Conservation (phyloP, 352 stramenopile species). For the Blastocystis hominis region DNA sequence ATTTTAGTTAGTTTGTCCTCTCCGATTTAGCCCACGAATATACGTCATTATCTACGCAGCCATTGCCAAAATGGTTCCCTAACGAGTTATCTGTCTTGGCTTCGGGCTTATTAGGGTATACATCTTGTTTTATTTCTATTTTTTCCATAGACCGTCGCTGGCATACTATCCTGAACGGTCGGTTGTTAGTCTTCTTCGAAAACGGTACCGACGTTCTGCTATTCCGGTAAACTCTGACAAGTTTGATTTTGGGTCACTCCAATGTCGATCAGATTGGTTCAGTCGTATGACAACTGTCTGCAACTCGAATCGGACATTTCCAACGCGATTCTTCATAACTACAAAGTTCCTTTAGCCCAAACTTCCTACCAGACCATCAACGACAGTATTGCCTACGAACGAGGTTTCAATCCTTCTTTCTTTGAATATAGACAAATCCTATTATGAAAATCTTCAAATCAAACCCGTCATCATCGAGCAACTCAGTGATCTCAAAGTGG, state of each 20-base stretch:
- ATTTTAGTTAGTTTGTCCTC: constrained; percentile 25
- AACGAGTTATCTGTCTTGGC: neutral
- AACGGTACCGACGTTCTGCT: neutral
- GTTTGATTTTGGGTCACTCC: neutral
- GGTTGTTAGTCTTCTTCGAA: neutral
- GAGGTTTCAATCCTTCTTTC: neutral
- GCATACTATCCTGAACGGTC: constrained; percentile 9
- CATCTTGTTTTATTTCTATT: neutral
- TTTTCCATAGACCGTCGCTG: neutral
- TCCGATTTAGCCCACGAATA: constrained; percentile 1
- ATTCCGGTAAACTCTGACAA: neutral
- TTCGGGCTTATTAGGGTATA: neutral
- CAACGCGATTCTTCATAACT: neutral
- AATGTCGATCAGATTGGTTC: neutral
- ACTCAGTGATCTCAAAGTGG: neutral
- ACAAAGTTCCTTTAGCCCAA: neutral
- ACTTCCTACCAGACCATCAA: neutral
- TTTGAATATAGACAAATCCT: neutral
- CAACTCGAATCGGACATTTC: neutral
- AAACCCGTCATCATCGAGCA: neutral
- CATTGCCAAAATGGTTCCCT: constrained; percentile 39
- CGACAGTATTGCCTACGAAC: neutral
- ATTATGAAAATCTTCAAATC: neutral
- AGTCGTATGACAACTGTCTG: neutral
- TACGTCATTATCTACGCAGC: neutral